phyloP scores from a whole-genome alignment of 106 monocot genomes.

The Phalaenopsis equestris region DNA sequence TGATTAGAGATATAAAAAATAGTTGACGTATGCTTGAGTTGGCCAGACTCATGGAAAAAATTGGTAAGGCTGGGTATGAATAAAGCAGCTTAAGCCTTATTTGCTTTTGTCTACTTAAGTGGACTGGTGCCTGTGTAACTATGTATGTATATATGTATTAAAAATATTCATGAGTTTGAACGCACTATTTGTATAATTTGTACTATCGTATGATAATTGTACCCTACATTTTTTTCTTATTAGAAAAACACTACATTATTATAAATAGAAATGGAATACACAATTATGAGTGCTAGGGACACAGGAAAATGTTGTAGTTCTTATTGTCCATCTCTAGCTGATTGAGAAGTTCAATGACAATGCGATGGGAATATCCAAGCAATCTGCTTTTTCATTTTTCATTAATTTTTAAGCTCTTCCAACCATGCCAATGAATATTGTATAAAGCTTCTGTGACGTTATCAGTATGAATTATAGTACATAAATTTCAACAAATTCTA shows the following conservation, averaged over 20 bases:
- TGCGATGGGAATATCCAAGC: background rate
- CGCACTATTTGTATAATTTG: background rate
- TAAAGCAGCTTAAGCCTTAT: background rate
- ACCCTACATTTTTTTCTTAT: background rate
- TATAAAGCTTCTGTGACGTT: background rate
- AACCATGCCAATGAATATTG: background rate
- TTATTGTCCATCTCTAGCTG: background rate
- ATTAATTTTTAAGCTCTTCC: background rate
- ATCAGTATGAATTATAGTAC: background rate
- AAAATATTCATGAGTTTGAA: background rate
- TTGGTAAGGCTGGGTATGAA: background rate
- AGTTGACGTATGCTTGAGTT: too few relatives aligned
- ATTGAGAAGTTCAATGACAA: background rate
- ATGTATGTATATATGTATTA: background rate
- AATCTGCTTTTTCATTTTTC: background rate
- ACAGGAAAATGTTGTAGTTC: background rate
- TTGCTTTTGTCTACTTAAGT: background rate
- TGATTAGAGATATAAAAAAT: too few relatives aligned
- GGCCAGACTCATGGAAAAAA: background rate
- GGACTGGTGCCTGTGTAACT: background rate
- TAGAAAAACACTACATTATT: background rate
- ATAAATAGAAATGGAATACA: background rate
- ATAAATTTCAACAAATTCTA: background rate
- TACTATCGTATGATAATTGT: background rate
- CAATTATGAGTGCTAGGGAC: background rate